Conservation (phyloP, 2,329 filamentous ascomycete genomes). For the Paecilomyces sp. region DNA sequence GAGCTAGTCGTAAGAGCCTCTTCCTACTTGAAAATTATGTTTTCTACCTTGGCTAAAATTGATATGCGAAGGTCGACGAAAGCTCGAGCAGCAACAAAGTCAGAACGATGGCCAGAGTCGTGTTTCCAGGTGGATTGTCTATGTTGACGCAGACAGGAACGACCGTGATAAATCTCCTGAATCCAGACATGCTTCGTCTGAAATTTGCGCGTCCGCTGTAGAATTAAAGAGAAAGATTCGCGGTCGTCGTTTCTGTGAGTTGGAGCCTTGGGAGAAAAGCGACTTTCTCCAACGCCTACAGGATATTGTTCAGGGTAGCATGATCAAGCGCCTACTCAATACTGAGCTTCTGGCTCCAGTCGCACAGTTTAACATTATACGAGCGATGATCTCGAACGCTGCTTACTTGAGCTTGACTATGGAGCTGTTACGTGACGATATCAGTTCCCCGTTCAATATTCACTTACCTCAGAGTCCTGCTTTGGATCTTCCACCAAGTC, state of each 20-base stretch:
- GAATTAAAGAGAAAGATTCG: neutral
- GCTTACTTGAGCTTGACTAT: constrained; percentile 8
- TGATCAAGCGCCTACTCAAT: neutral
- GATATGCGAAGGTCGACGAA: neutral
- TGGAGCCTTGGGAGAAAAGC: neutral
- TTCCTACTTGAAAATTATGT: neutral
- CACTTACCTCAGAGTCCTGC: neutral
- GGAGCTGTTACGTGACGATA: neutral
- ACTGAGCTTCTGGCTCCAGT: constrained; percentile 15
- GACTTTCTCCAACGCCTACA: neutral
- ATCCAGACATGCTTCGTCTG: neutral
- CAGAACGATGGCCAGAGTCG: neutral
- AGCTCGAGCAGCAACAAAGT: neutral
- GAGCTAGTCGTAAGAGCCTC: neutral
- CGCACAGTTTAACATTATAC: constrained; percentile 16
- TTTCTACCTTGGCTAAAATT: neutral
- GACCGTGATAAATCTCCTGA: neutral
- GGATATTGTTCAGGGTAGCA: neutral
- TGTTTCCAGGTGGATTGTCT: neutral
- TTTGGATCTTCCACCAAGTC: constrained; percentile 10
- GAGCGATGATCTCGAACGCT: constrained; percentile 13
- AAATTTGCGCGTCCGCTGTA: neutral
- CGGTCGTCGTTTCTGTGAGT: neutral
- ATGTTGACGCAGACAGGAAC: neutral
- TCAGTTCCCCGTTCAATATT: neutral